phyloP scores from a whole-genome alignment of 352 stramenopile genomes.

The Aphanomyces cochlioides region DNA sequence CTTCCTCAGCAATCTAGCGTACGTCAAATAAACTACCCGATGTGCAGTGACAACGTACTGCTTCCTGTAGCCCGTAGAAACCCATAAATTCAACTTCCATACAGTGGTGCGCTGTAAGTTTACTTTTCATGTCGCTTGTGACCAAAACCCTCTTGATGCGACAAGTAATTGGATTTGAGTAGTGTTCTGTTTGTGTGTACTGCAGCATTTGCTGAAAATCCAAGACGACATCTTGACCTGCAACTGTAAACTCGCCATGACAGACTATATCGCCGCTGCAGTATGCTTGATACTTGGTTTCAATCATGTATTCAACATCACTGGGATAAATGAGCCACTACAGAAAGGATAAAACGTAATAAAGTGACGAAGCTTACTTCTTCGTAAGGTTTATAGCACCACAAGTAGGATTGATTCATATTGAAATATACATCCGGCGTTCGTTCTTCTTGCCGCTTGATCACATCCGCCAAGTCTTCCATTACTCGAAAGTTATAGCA shows the following conservation, averaged over 20 bases:
- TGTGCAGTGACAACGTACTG: conserved; percentile 2
- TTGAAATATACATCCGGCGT: not conserved
- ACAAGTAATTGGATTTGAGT: not conserved
- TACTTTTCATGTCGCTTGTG: conserved; percentile 22
- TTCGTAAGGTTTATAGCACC: conserved; percentile 29
- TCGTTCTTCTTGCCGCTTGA: conserved; percentile 28
- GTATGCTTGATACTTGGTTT: conserved; percentile 26
- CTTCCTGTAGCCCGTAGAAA: conserved; percentile 12
- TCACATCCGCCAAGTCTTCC: conserved; percentile 26
- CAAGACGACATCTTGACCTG: conserved; percentile 16
- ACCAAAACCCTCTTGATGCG: conserved; percentile 24
- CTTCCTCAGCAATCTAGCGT: conserved; percentile 22
- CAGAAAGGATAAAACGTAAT: not conserved
- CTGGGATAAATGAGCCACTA: conserved; percentile 26
- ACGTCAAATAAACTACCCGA: not conserved
- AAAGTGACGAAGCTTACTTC: not conserved
- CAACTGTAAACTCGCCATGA: conserved; percentile 11
- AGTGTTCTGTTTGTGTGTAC: conserved; percentile 8
- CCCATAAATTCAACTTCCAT: conserved; percentile 29
- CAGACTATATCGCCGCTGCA: conserved; percentile 17
- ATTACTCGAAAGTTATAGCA: conserved; percentile 30
- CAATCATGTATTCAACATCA: conserved; percentile 27
- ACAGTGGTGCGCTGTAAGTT: conserved; percentile 21
- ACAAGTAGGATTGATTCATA: conserved; percentile 19
- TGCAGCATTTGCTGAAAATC: conserved; percentile 25